Evolutionary conservation across 352 stramenopile genomes (phyloP), one percentile per base, ranked within the genome.

Genomic region (Phytophthora melonis): DNA sequence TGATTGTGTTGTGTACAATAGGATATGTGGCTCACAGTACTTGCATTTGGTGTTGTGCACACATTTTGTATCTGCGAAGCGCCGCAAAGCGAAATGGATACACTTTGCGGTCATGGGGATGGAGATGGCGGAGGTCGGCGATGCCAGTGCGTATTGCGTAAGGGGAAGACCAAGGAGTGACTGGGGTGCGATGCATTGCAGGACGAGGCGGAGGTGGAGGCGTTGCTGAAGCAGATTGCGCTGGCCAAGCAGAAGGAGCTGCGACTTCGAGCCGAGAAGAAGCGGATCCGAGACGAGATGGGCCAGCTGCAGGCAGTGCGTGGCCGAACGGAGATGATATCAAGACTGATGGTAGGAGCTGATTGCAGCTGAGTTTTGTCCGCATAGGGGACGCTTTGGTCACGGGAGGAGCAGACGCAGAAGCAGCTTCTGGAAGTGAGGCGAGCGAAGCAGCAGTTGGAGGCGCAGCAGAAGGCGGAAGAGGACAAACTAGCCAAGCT

Each of bases 181-280:
- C 45, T 58, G 39, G 11, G 43, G 41, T n/a, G 18, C 14, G 39
- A 9, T n/a, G 10, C 50, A 30, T 1, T 30, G 25, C 23, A 81
- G 74, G 72, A 75, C 18, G 70, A 88, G n/a, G 70, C 67, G 13
- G 82, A 92, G 27, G 83, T 93, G 23, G 86, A 92, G 49, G 72
- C 61, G 70, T 72, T 93, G 62, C 74, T 93, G 52, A 71, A 66
- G 41, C 67, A 92, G 71, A 80, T 93, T 64, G 73, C 78, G 16
- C 61, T 53, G 30, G 72, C 81, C 23, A 93, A 93, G 65, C 81
- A 89, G 45, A 83, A 79, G 66, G 86, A 93, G 58, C 79, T 92
- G 59, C 71, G 77, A n/a, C 67, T 92, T n/a, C 80, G 78, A 18
- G 83, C 71, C 13, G 86, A 93, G 79, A 92, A 91, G 63, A 85